Base-by-base conservation (phyloP, 306 rosid species). In the Dalbergia oliveri region DNA sequence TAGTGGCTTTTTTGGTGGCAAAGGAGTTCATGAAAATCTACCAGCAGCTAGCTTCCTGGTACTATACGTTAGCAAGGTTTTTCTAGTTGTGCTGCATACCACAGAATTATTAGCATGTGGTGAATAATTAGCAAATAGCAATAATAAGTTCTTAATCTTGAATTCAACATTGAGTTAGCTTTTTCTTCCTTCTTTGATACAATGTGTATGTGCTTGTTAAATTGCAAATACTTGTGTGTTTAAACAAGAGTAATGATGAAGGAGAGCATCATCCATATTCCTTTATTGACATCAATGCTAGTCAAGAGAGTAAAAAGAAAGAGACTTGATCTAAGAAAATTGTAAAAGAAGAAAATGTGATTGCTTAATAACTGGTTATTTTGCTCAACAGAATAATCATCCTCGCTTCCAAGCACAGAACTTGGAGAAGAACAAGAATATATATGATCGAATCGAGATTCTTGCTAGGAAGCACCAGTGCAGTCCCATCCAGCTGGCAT, bases 1-100 rank as follows among this genome's bases (percentile, higher is more conserved):
- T 13, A 86, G 90, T 44, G 98, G 94, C 4, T 90, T 93, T 53
- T 91, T 93, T 43, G 97, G 90, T n/a, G 98, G 98, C 66, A 93
- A 59, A 86, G 93, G 84, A 21, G 79, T 88, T 68, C 56, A 81
- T 18, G 97, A 93, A 74, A 82, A 50, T 59, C 11, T 87, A 59
- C 66, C 97, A 23, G 78, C 79, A 58, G 15, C 23, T 63, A 86
- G 89, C 49, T 41, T 3, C 8, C 64, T 86, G 94, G 97, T 89
- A 88, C 26, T 44, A 35, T 58, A 49, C 14, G 33, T 58, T 58
- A 45, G 47, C 14, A 23, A 4, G 31, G 41, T 5, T 23, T 63
- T n/a, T 66, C 58, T 44, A 23, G 5, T 26, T 0, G 31, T 26
- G 31, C 31, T 53, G 54, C 19, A 23, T 49, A 39, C n/a, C 53